Percentiles rank a stretch among this genome's conserved stretches.
Evolutionary conservation across 257 asterid genomes (phyloP).

Genomic region (Verbascum thapsus): DNA sequence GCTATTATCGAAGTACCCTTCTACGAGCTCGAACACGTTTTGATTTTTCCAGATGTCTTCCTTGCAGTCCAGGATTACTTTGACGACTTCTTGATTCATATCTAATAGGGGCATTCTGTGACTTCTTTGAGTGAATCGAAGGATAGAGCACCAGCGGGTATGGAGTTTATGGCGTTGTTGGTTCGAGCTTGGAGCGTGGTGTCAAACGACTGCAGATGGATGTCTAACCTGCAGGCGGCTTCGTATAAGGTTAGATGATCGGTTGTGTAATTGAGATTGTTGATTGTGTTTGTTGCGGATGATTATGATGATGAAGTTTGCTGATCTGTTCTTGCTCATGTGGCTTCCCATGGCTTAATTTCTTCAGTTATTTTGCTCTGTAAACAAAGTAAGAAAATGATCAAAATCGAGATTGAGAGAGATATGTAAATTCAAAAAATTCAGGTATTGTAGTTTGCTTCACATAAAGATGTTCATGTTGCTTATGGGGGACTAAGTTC

Average conservation of each 20-base stretch:
- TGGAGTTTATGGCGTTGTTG: slow-evolving; percentile 50
- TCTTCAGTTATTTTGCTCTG: slow-evolving; percentile 13
- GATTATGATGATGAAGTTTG: slow-evolving; percentile 32
- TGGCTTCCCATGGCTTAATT: slow-evolving; percentile 69
- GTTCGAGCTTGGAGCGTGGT: slow-evolving; percentile 67
- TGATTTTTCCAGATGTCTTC: slow-evolving; percentile 79
- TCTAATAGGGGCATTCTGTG: slow-evolving; percentile 73
- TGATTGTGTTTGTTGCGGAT: slow-evolving; percentile 28
- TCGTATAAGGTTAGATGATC: slow-evolving; percentile 60
- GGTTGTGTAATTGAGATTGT: slow-evolving; percentile 45
- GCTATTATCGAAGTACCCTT: slow-evolving; percentile 89
- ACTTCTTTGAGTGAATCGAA: slow-evolving; percentile 78
- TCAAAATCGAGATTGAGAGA: neutral
- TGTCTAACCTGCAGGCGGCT: slow-evolving; percentile 73
- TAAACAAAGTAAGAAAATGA: too few species aligned
- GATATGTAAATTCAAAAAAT: too few species aligned
- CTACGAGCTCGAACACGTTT: slow-evolving; percentile 78
- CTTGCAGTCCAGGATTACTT: slow-evolving; percentile 79
- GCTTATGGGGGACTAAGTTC: slow-evolving; percentile 73
- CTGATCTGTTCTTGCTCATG: slow-evolving; percentile 62
- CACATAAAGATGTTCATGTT: slow-evolving; percentile 7
- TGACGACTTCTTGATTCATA: slow-evolving; percentile 85
- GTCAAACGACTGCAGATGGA: slow-evolving; percentile 67
- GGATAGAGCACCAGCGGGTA: slow-evolving; percentile 78
- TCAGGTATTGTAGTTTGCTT: neutral